Evolutionary conservation across 192 early-diverging fungal genomes (phyloP).

Genomic region (Thamnidium elegans): DNA sequence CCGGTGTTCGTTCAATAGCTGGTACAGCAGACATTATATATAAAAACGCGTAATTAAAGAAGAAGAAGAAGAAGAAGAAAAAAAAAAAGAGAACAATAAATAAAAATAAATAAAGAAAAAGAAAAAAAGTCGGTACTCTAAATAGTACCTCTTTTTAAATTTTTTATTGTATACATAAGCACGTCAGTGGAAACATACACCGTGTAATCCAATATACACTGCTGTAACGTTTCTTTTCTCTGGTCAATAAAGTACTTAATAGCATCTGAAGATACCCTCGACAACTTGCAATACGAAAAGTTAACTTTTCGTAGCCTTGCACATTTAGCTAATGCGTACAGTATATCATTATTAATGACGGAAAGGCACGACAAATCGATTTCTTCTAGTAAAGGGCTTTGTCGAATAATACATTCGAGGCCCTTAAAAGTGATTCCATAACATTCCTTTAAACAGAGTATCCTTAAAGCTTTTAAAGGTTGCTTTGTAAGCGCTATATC

Average conservation of each 20-base stretch:
- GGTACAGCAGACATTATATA: conserved; percentile 47
- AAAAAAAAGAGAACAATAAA: not conserved
- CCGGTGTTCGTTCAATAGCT: conserved; percentile 62
- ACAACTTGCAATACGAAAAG: conserved; percentile 10
- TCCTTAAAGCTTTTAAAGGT: not conserved
- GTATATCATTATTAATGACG: not conserved
- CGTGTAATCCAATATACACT: not conserved
- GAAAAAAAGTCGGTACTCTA: not conserved
- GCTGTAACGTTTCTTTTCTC: not conserved
- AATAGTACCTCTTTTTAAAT: conserved; percentile 5
- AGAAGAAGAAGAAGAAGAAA: not conserved
- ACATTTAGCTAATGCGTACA: not conserved
- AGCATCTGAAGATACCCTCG: not conserved
- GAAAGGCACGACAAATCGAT: conserved; percentile 11
- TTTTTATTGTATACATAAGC: not conserved
- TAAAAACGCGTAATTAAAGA: not conserved
- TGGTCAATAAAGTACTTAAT: conserved; percentile 1
- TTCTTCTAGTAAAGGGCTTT: not conserved
- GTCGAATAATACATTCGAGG: not conserved
- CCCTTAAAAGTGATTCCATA: not conserved
- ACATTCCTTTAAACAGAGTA: not conserved
- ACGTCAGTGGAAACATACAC: not conserved
- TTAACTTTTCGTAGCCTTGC: not conserved
- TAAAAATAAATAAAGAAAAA: not conserved
- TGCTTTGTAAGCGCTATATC: not conserved